A percentile compares a stretch with the other conserved stretches of the same genome.
Conservation (phyloP, 2,329 filamentous ascomycete species). For the Colletotrichum orbiculare region DNA sequence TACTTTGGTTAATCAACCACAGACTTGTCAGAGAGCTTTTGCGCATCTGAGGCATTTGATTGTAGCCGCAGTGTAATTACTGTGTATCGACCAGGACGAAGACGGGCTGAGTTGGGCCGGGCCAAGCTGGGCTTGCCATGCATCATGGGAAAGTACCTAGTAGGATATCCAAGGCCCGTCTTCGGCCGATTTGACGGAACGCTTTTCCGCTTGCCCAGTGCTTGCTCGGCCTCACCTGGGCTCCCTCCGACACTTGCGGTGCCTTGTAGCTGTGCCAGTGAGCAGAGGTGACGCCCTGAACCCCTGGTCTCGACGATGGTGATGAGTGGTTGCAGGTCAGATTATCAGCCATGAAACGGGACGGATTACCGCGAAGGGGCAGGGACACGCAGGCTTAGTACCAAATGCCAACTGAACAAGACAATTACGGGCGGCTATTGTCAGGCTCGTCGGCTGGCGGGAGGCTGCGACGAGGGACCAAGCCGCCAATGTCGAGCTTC, state of each 20-base stretch:
- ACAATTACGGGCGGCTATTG: constrained; percentile 33
- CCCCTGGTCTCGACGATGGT: background rate
- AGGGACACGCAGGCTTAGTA: background rate
- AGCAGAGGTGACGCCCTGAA: too few species aligned
- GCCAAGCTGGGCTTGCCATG: constrained; percentile 17
- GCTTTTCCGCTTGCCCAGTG: constrained; percentile 5
- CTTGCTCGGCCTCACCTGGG: constrained; percentile 18
- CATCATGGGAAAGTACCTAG: constrained; percentile 8
- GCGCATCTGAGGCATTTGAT: background rate
- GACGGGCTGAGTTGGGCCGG: constrained; percentile 8
- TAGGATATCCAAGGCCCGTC: constrained; percentile 11
- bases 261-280: background rate
- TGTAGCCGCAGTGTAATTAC: background rate
- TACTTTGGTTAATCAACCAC: constrained; percentile 17
- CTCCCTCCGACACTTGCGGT: constrained; percentile 4
- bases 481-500: constrained; percentile 17
- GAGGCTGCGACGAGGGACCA: constrained; percentile 1
- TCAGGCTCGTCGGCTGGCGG: constrained; percentile 15
- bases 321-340: constrained; percentile 3
- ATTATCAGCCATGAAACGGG: constrained; percentile 33
- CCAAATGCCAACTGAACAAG: too few species aligned
- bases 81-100: constrained; percentile 7
- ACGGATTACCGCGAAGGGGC: constrained; percentile 25
- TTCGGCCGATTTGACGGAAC: constrained; percentile 17
- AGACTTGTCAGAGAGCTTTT: constrained; percentile 19